phyloP scores from a whole-genome alignment of 371 early-diverging fungal species.

The Mucor circinelloides region DNA sequence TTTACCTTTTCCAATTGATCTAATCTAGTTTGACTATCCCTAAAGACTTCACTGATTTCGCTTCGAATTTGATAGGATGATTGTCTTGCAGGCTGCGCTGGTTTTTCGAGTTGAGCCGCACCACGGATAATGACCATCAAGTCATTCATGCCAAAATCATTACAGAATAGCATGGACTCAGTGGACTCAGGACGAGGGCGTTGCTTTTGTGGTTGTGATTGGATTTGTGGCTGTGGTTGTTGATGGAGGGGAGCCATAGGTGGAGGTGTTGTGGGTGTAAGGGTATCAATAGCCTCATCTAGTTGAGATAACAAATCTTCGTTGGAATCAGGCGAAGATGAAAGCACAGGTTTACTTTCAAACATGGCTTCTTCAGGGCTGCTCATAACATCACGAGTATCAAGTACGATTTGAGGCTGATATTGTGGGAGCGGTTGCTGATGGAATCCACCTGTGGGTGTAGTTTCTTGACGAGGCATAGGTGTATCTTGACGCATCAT shows the following conservation, averaged over 20 bases:
- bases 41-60: slow-evolving; percentile 43
- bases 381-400: slow-evolving; percentile 2
- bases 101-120: slow-evolving; percentile 21
- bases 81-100: not conserved
- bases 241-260: not conserved
- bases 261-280: slow-evolving; percentile 2
- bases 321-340: slow-evolving; percentile 4
- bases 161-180: slow-evolving; percentile 46
- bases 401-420: slow-evolving; percentile 13
- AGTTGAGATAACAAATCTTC: slow-evolving; percentile 14
- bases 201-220: not conserved
- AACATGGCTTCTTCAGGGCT: slow-evolving; percentile 17
- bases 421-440: slow-evolving; percentile 11
- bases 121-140: slow-evolving; percentile 54
- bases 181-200: slow-evolving; percentile 17
- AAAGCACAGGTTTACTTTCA: not conserved
- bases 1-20: slow-evolving; percentile 54
- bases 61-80: slow-evolving; percentile 25
- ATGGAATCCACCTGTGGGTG: slow-evolving; percentile 13
- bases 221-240: not conserved
- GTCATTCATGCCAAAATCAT: slow-evolving; percentile 57
- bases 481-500: slow-evolving; percentile 50
- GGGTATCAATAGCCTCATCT: slow-evolving; percentile 24
- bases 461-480: slow-evolving; percentile 32
- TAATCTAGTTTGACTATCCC: slow-evolving; percentile 37